Evolutionary conservation across 345 rosid genomes (phyloP).

Genomic region (Salix exigua): DNA sequence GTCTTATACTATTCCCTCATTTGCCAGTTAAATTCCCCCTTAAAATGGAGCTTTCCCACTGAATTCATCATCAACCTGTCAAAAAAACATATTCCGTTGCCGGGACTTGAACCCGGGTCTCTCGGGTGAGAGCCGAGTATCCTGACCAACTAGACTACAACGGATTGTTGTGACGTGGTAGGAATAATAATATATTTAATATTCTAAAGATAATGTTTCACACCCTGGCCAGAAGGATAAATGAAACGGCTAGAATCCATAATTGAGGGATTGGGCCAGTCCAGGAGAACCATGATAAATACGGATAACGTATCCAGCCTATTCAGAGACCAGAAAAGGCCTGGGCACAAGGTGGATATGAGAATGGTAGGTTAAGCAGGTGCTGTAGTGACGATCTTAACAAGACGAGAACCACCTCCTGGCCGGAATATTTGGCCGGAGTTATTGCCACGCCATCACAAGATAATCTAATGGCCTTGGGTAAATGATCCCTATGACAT

Average conservation of each 20-base stretch:
- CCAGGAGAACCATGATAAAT: neutral
- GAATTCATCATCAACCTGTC: neutral
- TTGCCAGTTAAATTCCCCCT: neutral
- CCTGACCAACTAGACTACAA: conserved; percentile 64
- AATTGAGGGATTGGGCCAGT: neutral
- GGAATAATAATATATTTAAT: no score
- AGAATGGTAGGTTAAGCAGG: no score
- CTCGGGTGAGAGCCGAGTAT: conserved; percentile 77
- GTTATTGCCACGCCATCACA: neutral
- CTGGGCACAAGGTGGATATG: neutral
- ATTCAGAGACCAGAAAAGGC: neutral
- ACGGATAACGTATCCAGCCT: neutral
- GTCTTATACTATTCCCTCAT: neutral
- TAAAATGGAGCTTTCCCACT: neutral
- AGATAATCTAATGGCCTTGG: neutral
- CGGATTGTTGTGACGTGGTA: neutral
- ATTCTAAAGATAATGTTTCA: accelerated
- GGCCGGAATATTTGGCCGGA: neutral
- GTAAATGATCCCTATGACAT: neutral
- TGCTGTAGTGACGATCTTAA: no score
- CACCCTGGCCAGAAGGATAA: accelerated
- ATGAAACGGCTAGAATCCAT: neutral
- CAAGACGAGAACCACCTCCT: neutral
- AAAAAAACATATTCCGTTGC: conserved; percentile 31
- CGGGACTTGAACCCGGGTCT: conserved; percentile 72